Base-by-base conservation (phyloP, 768 basidiomycete species). In the Russula griseocarnosa region DNA sequence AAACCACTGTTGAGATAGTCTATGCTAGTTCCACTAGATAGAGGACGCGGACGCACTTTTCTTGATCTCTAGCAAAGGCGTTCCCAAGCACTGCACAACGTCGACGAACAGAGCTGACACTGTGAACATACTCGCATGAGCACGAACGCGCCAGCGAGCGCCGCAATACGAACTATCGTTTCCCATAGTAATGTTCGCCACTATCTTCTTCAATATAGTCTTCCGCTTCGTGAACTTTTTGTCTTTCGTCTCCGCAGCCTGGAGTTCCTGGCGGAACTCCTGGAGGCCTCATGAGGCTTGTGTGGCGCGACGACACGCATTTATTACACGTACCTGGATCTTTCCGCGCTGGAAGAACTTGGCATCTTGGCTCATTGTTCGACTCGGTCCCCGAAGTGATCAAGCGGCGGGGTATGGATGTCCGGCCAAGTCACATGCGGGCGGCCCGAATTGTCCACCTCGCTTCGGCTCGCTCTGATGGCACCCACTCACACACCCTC, bases 151-250 rank as follows among this genome's bases (percentile, higher is more conserved):
- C 44, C 57, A 28, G 36, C 20, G 61, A 47, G 38, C 40, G 42
- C 22, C 44, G 46, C 30, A 56, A 60, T 74, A 85, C 94, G 77
- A 73, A 97, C 96, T 95, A 76, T 98, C 95, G 73, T 94, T 97
- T 50, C 97, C 97, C 95, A 99, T 98, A 4, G 97, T 99, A 75
- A 98, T 98, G 75, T 98, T 98, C 47, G 97, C 97, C 14, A 98
- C 94, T 65, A 98, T 89, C 80, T 95, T 96, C 83, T 99, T 98
- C 70, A 98, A 77, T 22, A 92, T 89, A 0, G 86, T 94, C 83
- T 94, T 98, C 70, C 94, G 84, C 76, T 95, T 95, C 69, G 85
- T 78, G 68, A 84, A 98, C 71, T 94, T 96, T 82, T 98, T 99
- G 82, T 99, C 97, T 77, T 97, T 97, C 67, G 88, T 81, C 74